Base-by-base conservation (phyloP, 2,329 filamentous ascomycete genomes). In the Fusarium tanahbumbuense region DNA sequence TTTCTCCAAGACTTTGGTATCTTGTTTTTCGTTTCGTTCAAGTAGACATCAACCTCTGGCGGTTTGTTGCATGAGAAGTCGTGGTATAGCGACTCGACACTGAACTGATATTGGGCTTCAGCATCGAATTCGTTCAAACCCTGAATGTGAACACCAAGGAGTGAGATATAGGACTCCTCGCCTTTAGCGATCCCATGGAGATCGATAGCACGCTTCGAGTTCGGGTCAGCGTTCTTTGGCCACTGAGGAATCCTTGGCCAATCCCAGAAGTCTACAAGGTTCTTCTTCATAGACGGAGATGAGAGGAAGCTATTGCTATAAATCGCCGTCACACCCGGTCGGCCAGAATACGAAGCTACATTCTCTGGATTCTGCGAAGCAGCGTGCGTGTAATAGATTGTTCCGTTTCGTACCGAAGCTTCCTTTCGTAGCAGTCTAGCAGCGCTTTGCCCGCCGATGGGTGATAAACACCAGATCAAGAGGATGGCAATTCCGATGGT, bases 161-260 rank as follows among this genome's bases (percentile, higher is more conserved):
- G 27, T 6, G 65, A 68, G 1, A 11, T 8, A n/a, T 49, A 68
- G n/a, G n/a, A n/a, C n/a, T n/a, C n/a, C n/a, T n/a, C n/a, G n/a
- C n/a, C n/a, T n/a, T n/a, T n/a, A n/a, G n/a, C n/a, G n/a, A n/a
- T n/a, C n/a, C n/a, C n/a, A n/a, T n/a, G n/a, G n/a, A n/a, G 13
- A 15, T 60, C 16, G 10, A 68, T 45, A 0, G 20, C n/a, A 0
- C 49, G 34, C 5, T 30, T 18, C 8, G 7, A 30, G 7, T 23
- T 47, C 16, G n/a, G 6, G 5, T 25, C 25, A 4, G 37, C 9
- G 4, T 5, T 15, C 1, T 34, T 11, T 15, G 55, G 27, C 58
- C 49, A 63, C 23, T 52, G 54, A 1, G 66, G 66, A 40, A 69
- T 58, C 32, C 37, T 64, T 2, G 66, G 66, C 11, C 60, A 45